phyloP scores from a whole-genome alignment of 208 protist genomes.

The Naegleria lovaniensis region DNA sequence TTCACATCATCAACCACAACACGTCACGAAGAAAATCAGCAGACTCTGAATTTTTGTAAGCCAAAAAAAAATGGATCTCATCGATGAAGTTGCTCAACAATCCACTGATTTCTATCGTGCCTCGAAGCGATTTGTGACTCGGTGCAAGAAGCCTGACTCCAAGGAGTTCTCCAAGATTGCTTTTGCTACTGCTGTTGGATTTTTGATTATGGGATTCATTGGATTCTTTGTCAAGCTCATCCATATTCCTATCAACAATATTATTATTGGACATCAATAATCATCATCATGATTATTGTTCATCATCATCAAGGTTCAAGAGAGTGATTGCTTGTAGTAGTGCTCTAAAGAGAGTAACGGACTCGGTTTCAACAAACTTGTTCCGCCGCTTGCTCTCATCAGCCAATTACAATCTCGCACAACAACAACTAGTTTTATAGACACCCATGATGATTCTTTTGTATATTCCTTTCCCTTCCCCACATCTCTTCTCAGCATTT shows the following conservation, averaged over 20 bases:
- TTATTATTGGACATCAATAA: constrained; percentile 69
- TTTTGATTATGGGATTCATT: constrained; percentile 84
- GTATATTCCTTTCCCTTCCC: no score
- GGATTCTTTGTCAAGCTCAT: constrained; percentile 90
- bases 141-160: constrained; percentile 80
- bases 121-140: constrained; percentile 74
- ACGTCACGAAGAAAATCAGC: no score
- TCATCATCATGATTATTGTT: not conserved
- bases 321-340: no score
- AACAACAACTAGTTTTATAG: no score
- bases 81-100: not conserved
- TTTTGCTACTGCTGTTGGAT: constrained; percentile 74
- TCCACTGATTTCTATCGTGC: not conserved
- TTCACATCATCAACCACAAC: no score
- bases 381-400: no score
- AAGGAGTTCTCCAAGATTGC: constrained; percentile 74
- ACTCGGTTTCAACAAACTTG: no score
- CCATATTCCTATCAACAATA: constrained; percentile 91
- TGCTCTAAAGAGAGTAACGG: no score
- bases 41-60: not conserved
- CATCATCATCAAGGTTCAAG: no score
- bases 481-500: no score
- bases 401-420: no score
- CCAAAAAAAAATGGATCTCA: constrained; percentile 24
- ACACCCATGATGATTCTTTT: no score